Evolutionary conservation across 2,329 filamentous ascomycete genomes (phyloP), one percentile per base, ranked within the genome.

Genomic region (Colletotrichum orbiculare): DNA sequence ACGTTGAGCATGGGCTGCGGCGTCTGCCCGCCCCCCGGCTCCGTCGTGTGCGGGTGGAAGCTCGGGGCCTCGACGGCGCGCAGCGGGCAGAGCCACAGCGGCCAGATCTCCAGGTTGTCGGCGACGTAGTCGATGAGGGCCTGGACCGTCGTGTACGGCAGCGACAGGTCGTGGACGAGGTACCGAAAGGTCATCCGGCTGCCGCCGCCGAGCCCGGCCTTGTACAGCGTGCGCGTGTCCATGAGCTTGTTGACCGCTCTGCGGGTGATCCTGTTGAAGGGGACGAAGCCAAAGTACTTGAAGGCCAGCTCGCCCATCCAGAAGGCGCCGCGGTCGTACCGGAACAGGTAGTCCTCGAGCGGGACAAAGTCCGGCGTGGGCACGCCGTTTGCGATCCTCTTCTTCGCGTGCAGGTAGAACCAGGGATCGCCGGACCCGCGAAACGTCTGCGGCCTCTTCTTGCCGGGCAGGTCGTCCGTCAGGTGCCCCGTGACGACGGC

Each of bases 281-380:
- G 89, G 1, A 83, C 85, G 41, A 83, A 71, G 13, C 58, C 54
- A 74, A 91, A 91, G 75, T 91, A 91, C 25, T 78, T 74, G 75
- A 89, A 91, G 2, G 88, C 86, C 62, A 88, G 86, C 25, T 78
- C 78, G 9, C 85, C 89, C 4, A 86, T 85, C 89, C 89, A 92
- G 77, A 91, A 91, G 3, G 85, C 88, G 50, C 88, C 89, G 41
- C 89, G 84, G 73, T 92, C 89, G 76, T 90, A 91, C 13, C 89
- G 85, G 76, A 92, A 92, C 64, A 91, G 84, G 74, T 92, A 92
- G 71, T 91, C 89, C 2, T 78, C 77, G 1, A 91, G 69, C 0
- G 88, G 88, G 2, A 91, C 82, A 61, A 85, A 85, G 63, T 91
- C 86, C 6, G 81, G 74, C 2, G 76, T 74, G 13, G 75, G 68